phyloP scores from a whole-genome alignment of 2,329 filamentous ascomycete genomes.

The Exophiala spinifera region DNA sequence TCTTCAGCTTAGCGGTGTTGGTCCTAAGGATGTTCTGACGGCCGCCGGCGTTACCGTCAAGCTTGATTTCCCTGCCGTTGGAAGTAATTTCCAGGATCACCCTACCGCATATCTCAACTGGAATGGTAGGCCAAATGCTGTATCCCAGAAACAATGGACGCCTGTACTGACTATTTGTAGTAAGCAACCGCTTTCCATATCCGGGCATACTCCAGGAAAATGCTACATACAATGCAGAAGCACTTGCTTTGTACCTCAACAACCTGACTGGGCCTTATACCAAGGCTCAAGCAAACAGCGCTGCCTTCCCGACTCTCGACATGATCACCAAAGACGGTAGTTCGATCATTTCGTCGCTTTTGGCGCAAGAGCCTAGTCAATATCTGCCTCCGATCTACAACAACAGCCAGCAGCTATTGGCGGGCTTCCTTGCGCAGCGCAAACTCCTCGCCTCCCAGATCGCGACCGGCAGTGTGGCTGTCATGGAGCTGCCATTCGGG shows the following conservation, averaged over 20 bases:
- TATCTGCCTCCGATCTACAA: slow-evolving; percentile 18
- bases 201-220: slow-evolving; percentile 19
- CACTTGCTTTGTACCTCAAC: slow-evolving; percentile 16
- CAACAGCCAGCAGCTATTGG: slow-evolving; percentile 6
- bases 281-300: slow-evolving; percentile 16
- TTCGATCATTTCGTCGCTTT: slow-evolving; percentile 7
- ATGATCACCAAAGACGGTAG: slow-evolving; percentile 15
- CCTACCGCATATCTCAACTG: slow-evolving; percentile 16
- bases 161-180: slow-evolving; percentile 31
- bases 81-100: slow-evolving; percentile 38
- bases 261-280: slow-evolving; percentile 24
- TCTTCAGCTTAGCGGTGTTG: slow-evolving; percentile 51
- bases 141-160: slow-evolving; percentile 31
- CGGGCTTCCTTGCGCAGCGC: slow-evolving; percentile 23
- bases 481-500: slow-evolving; percentile 16
- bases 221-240: slow-evolving; percentile 18
- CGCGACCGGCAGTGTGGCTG: slow-evolving; percentile 10
- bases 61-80: slow-evolving; percentile 49
- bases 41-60: slow-evolving; percentile 42
- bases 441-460: slow-evolving; percentile 17
- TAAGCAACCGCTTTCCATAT: slow-evolving; percentile 15
- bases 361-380: not conserved
- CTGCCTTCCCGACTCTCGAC: slow-evolving; percentile 17
- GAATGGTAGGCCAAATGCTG: slow-evolving; percentile 22
- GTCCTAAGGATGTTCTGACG: slow-evolving; percentile 37